A percentile compares a stretch with the other conserved stretches of the same genome.
Evolutionary conservation across 73 alveolate species (phyloP).

Genomic region (Urostyla sp.): DNA sequence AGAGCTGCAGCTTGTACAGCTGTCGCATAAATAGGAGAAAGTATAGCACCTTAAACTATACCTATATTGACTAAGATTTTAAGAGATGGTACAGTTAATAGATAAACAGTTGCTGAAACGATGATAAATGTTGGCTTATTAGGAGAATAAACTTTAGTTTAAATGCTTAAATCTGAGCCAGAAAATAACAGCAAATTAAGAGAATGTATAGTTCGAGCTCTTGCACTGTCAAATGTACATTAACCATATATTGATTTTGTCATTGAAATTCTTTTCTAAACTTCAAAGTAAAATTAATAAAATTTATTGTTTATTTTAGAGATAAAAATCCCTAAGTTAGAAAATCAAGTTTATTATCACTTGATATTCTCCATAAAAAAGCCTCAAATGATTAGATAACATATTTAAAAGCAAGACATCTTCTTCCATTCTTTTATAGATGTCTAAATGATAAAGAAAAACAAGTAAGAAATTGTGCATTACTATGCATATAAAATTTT

Average conservation of each 20-base stretch:
- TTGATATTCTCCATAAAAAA: slow-evolving; percentile 82
- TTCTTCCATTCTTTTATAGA: slow-evolving; percentile 87
- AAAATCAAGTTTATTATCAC: slow-evolving; percentile 78
- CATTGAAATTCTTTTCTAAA: slow-evolving; percentile 82
- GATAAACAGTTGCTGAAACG: slow-evolving; percentile 90
- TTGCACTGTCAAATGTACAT: slow-evolving; percentile 83
- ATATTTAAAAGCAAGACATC: slow-evolving; percentile 86
- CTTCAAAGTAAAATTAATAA: slow-evolving; percentile 40
- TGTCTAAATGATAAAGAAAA: slow-evolving; percentile 84
- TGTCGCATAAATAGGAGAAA: slow-evolving; percentile 86
- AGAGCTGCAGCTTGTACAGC: slow-evolving; percentile 94
- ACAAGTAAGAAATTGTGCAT: slow-evolving; percentile 81
- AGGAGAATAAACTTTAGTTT: slow-evolving; percentile 87
- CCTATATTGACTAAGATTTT: slow-evolving; percentile 86
- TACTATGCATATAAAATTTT: slow-evolving; percentile 82
- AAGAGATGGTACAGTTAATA: slow-evolving; percentile 90
- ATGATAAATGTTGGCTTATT: slow-evolving; percentile 86
- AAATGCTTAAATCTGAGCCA: slow-evolving; percentile 84
- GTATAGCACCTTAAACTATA: slow-evolving; percentile 79
- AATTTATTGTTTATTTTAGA: slow-evolving; percentile 39
- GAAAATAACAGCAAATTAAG: slow-evolving; percentile 83
- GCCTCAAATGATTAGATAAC: slow-evolving; percentile 85
- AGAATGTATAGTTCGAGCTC: slow-evolving; percentile 87
- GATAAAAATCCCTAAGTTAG: slow-evolving; percentile 82
- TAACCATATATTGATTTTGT: slow-evolving; percentile 90